Base-by-base conservation (phyloP, 2,329 filamentous ascomycete genomes). In the Beauveria asiatica region DNA sequence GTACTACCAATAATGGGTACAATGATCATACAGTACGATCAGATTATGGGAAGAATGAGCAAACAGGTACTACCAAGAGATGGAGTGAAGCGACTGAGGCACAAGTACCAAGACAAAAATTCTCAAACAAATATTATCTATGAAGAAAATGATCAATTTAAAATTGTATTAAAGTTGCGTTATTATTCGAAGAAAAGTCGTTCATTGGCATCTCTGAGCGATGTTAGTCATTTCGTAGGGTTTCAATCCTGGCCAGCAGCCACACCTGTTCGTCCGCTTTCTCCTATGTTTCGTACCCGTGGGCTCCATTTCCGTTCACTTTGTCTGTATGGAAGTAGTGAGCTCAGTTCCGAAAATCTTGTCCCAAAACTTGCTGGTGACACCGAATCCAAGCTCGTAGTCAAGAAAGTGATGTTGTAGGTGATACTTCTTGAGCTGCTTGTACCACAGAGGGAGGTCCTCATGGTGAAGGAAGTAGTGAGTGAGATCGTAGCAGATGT, bases 381-480 rank as follows among this genome's bases (percentile, higher is more conserved):
- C 93, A 60, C 94, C 94, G 68, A 97, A 99, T 57, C 94, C 94
- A 65, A 96, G 93, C 75, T 99, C 89, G 72, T 95, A 99, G 73
- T 99, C 94, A 63, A 94, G 90, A 75, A 97, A 99, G 77, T 99
- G 94, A 73, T 99, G 94, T 72, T 92, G 86, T 33, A 99, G 86
- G 72, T 99, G 94, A 71, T 97, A 96, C 76, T 96, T 97, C 85
- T 99, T 99, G 68, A 97, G 83, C 65, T 85, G 81, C 75, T 89
- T 90, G 78, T 95, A 97, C 82, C 91, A 96, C 2, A 86, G 77
- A 17, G 94, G 94, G 3, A 99, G 84, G 68, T 91, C 95, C 76
- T 89, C 85, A 78, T 99, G 94, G 74, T 99, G 94, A 44, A 99
- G 83, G 82, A 99, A 99, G 80, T 97, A 99, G 74, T 99, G 94